Conservation (phyloP, 768 basidiomycete species). For the Termitomyces sp. region DNA sequence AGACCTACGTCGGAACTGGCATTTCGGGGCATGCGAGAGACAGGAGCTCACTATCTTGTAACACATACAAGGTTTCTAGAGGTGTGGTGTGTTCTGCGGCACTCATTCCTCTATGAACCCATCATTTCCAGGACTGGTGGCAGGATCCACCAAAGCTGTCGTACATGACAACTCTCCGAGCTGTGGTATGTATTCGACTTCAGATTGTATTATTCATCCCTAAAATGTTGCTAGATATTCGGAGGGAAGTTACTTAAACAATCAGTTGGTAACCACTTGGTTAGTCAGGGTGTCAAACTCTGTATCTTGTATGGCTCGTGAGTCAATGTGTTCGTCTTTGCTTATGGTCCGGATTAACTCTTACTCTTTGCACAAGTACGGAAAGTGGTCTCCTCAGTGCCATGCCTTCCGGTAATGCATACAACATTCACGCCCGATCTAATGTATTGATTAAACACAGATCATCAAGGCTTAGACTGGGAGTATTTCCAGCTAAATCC, state of each 20-base stretch:
- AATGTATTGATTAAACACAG: background rate
- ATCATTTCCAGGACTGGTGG: background rate
- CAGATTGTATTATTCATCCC: background rate
- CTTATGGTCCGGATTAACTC: too few relatives aligned
- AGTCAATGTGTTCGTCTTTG: background rate
- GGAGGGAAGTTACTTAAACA: background rate
- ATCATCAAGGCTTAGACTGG: background rate
- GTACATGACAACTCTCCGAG: background rate
- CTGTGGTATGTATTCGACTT: background rate
- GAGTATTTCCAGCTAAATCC: constrained; percentile 4
- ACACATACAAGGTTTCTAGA: constrained; percentile 3
- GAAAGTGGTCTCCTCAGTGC: constrained; percentile 1
- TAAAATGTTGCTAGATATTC: background rate
- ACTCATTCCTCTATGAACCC: background rate
- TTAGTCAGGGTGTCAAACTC: background rate
- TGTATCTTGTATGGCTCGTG: background rate
- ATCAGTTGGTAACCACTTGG: background rate
- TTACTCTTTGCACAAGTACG: background rate
- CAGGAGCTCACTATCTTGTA: background rate
- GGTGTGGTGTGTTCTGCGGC: background rate
- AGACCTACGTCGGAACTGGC: background rate
- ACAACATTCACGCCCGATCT: background rate
- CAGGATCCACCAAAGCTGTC: background rate
- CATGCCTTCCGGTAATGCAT: background rate
- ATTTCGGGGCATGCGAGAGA: background rate